Evolutionary conservation across 768 basidiomycete species (phyloP), one percentile per base, ranked within the genome.

Genomic region (Suillus spraguei): DNA sequence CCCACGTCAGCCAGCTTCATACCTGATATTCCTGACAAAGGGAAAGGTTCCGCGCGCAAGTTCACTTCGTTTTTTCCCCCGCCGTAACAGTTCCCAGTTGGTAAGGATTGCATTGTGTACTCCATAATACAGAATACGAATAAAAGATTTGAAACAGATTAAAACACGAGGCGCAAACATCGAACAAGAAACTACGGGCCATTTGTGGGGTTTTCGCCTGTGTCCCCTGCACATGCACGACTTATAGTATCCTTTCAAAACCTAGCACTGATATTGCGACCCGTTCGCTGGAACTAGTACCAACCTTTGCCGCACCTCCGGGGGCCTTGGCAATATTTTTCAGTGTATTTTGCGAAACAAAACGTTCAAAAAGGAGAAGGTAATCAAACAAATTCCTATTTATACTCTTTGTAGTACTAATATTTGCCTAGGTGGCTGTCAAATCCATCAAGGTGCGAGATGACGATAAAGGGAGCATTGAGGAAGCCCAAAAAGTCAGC

Each of bases 371-470:
- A 58, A 41, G 24, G 33, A 58, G 17, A 58, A 41, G 24, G 39
- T 55, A 38, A 13, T 58, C 24, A 24, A 41, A 5, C 3, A 28
- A 32, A 28, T 8, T 56, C 20, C 1, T 17, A 58, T 28, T 41
- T 39, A 20, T 17, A 39, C 24, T 33, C 10, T 58, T 28, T 7
- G 17, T 28, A 20, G 39, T 9, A 28, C 17, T 41, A 10, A 58
- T 58, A 20, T 7, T 41, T 28, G 5, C 1, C 3, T 10, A 58
- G 56, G 38, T 58, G 16, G 38, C 56, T 9, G 56, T 58, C 5
- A 58, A 58, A 39, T 58, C 56, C 38, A 41, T 58, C 5, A 58
- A 58, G 17, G 39, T 58, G 41, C 56, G 39, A 58, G 39, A 58
- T 41, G 56, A 36, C 9, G 17, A 58, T 13, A 17, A 58, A 20